Base-by-base conservation (phyloP, 257 asterid species). In the Lycium ferocissimum region DNA sequence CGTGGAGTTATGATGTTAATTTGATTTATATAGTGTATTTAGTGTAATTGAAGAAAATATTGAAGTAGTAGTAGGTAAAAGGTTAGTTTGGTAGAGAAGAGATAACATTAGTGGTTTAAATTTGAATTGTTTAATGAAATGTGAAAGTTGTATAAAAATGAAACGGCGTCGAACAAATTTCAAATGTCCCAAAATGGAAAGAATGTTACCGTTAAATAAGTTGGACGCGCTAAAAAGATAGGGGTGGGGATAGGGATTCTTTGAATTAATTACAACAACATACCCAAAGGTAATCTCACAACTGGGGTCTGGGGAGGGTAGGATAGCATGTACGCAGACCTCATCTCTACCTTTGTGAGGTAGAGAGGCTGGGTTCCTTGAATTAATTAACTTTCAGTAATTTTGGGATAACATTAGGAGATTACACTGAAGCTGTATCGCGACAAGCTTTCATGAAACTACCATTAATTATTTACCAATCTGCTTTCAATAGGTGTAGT, bases 121-220 rank as follows among this genome's bases (percentile, higher is more conserved):
- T 40, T 70, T 40, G 79, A 70, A 70, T 70, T 76, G 82, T 14
- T 76, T 33, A 33, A 76, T 76, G 47, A 76, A 70, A 51, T 76
- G 65, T 53, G 63, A 53, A 14, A 51, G 82, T 26, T 76, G 47
- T 26, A 12, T 53, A 76, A 33, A 76, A 14, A 53, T 53, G 65
- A 15, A 76, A 14, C 47, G 13, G 22, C 4, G 7, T 14, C 2
- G 7, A 76, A 51, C 82, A 53, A 14, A 6, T 76, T 35, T 26
- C 58, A 49, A 49, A 14, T 51, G 47, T 26, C n/a, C 65, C 82
- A 53, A 51, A 51, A 53, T 53, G 26, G 82, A 51, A 76, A 53
- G 82, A 53, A 26, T 15, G 49, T 7, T 14, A 7, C 43, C 18
- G 33, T 53, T 76, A 76, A 22, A 22, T 49, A 22, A 49, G 43